phyloP scores from a whole-genome alignment of 257 asterid species.

The Prunella vulgaris region DNA sequence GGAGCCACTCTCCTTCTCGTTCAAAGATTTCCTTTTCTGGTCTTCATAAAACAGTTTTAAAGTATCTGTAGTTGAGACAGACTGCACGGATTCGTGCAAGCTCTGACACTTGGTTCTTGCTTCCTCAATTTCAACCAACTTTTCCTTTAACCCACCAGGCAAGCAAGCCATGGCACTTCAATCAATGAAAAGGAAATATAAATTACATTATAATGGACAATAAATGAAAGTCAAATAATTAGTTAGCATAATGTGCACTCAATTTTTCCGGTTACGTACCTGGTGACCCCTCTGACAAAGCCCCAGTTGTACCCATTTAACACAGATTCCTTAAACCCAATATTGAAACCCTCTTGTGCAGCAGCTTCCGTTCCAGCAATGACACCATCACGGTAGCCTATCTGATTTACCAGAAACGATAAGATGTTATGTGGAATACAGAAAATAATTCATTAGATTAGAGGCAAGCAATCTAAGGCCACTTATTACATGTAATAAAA shows the following conservation, averaged over 20 bases:
- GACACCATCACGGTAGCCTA: slow-evolving; percentile 92
- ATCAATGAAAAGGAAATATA: slow-evolving; percentile 14
- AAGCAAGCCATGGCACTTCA: slow-evolving; percentile 60
- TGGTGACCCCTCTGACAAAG: slow-evolving; percentile 62
- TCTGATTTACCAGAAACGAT: slow-evolving; percentile 37
- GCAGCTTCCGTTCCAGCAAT: slow-evolving; percentile 80
- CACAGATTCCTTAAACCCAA: slow-evolving; percentile 67
- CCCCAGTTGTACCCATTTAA: slow-evolving; percentile 69
- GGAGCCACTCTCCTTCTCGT: slow-evolving; percentile 20
- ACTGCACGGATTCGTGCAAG: slow-evolving; percentile 47
- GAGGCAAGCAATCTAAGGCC: background rate
- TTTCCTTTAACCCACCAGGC: slow-evolving; percentile 47
- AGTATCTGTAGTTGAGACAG: slow-evolving; percentile 51
- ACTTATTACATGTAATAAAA: background rate
- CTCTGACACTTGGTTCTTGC: slow-evolving; percentile 38
- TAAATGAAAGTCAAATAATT: background rate
- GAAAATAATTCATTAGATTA: background rate
- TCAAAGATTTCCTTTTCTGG: slow-evolving; percentile 27
- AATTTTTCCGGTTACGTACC: slow-evolving; percentile 31
- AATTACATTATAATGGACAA: background rate
- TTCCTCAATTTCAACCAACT: slow-evolving; percentile 60
- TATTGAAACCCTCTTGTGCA: slow-evolving; percentile 78
- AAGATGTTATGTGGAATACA: background rate
- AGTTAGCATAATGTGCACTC: background rate
- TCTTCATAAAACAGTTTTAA: slow-evolving; percentile 45